Evolutionary conservation across 2,329 filamentous ascomycete genomes (phyloP).

Genomic region (Byssoonygena ceratinophila): DNA sequence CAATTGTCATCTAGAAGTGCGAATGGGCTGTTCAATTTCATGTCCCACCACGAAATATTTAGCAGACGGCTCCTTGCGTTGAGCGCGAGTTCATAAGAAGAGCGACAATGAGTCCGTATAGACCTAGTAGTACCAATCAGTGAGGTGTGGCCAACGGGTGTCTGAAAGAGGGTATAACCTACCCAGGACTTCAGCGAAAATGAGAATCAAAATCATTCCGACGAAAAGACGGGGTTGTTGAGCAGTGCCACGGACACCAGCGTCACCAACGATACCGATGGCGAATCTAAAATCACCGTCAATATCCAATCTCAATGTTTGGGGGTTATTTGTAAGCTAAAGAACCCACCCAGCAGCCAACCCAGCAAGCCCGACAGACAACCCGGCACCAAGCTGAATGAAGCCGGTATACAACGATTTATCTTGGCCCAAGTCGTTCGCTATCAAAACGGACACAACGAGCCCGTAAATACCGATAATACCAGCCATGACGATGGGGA

Average conservation of each 20-base stretch:
- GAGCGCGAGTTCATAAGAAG: conserved; percentile 99
- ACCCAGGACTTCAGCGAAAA: conserved; percentile 99
- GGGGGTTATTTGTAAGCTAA: not conserved
- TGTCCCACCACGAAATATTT: not conserved
- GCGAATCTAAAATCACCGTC: conserved; percentile 50
- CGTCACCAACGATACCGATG: conserved; percentile 66
- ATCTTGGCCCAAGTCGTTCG: conserved; percentile 62
- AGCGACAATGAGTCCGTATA: conserved; percentile 97
- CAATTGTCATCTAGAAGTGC: not conserved
- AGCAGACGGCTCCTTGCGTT: conserved; percentile 50
- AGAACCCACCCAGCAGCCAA: conserved; percentile 55
- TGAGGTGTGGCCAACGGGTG: not conserved
- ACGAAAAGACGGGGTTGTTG: conserved; percentile 62
- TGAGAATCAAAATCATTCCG: conserved; percentile 97
- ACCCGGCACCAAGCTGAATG: conserved; percentile 75
- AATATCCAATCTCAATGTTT: not conserved
- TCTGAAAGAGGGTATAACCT: conserved; percentile 31
- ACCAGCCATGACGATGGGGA: conserved; percentile 99
- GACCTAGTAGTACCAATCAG: conserved; percentile 49
- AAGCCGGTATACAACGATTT: conserved; percentile 69
- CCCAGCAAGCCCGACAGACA: conserved; percentile 71
- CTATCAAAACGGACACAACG: conserved; percentile 78
- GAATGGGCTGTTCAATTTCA: not conserved
- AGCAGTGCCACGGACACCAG: conserved; percentile 43
- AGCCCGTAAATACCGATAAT: conserved; percentile 99